Evolutionary conservation across 108 stramenopile genomes (phyloP).

Genomic region (Fragilariopsis cylindrus): DNA sequence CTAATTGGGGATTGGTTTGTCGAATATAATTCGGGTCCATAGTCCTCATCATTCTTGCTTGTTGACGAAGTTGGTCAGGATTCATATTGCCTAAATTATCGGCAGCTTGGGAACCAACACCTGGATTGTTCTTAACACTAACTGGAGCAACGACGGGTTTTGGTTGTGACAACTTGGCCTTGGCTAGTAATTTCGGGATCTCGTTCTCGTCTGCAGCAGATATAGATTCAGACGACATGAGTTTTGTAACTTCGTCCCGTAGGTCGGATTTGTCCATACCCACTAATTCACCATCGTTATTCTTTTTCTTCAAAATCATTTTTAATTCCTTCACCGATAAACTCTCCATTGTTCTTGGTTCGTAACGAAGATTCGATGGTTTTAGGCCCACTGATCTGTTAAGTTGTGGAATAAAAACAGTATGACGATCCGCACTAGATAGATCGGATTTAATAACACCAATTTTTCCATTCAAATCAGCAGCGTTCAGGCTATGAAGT

Average conservation of each 20-base stretch:
- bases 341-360: constrained; percentile 44
- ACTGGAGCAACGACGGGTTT: constrained; percentile 6
- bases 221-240: neutral
- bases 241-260: constrained; percentile 22
- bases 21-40: constrained; percentile 59
- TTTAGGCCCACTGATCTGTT: constrained; percentile 55
- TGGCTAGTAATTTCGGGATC: constrained; percentile 17
- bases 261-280: constrained; percentile 64
- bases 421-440: constrained; percentile 46
- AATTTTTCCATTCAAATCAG: constrained; percentile 71
- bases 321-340: constrained; percentile 68
- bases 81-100: constrained; percentile 64
- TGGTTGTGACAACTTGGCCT: constrained; percentile 15
- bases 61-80: constrained; percentile 66
- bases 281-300: constrained; percentile 21
- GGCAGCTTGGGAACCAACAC: constrained; percentile 33
- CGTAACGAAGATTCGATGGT: constrained; percentile 55
- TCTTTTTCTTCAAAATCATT: constrained; percentile 40
- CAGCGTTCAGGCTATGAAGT: constrained; percentile 52
- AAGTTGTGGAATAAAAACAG: constrained; percentile 49
- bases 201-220: constrained; percentile 31
- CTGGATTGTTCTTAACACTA: constrained; percentile 2
- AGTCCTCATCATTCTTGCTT: constrained; percentile 72
- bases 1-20: constrained; percentile 70
- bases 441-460: constrained; percentile 55